Base-by-base conservation (phyloP, 331 rosid genomes). In the Acacia pycnantha region DNA sequence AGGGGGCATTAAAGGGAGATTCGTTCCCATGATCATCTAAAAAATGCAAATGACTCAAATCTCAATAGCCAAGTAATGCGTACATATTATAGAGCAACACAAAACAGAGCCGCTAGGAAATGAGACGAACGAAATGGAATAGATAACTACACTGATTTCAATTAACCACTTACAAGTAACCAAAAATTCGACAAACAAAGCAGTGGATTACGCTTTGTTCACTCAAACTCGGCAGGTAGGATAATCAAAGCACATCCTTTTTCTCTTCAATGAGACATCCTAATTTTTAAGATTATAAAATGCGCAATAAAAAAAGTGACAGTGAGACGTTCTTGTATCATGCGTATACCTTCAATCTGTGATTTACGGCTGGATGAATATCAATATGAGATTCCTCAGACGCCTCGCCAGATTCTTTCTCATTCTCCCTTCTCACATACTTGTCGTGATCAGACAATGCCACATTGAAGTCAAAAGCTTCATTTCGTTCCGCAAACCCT, bases 401-500 rank as follows among this genome's bases (percentile, higher is more conserved):
- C 43, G 56, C 79, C 73, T 79, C 91, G 5, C 88, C 91, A 15
- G 85, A 46, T 4, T 93, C 98, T 85, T 90, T 91, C 81, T 96
- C 99, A 51, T 82, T 84, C 70, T 94, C 98, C 40, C 99, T 84
- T 47, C 85, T 85, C 46, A 91, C 97, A 54, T 96, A 90, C 93
- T 96, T 96, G 47, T 96, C 99, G 81, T 96, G 99, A 77, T 96
- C 99, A 73, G 99, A 96, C 33, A 96, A 82, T 5, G 99, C 97
- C 77, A 96, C 99, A 56, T 96, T 96, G 92, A 96, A 96, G 84
- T 96, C 99, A 51, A 96, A 96, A 4, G 99, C 99, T 82, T 96
- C 99, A 77, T 96, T 96, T 35, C 99, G 78, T 88, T 96, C 99
- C 4, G 92, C 77, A 64, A 96, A 96, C 41, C 99, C 99, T 62